These are phyloP conservation scores for Epithele typhae DNA, from an alignment of 768 basidiomycete species.

Conservation along the genomic window DNA sequence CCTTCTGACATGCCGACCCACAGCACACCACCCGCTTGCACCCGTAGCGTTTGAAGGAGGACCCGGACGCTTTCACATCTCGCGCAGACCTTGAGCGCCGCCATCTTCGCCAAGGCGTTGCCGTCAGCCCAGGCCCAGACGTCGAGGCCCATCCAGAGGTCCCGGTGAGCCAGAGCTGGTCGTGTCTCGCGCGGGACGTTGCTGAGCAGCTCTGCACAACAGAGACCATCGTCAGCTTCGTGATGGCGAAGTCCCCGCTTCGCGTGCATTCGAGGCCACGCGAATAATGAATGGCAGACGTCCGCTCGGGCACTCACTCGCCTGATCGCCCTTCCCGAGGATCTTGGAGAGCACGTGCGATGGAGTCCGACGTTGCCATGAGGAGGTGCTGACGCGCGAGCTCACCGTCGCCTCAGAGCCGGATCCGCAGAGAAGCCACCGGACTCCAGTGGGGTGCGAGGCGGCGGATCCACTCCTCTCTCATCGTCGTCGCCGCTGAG, in stretches of 20 bases:
- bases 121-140: conserved; percentile 42
- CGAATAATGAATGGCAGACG: too few relatives aligned
- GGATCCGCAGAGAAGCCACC: conserved; percentile 38
- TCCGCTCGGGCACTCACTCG: conserved; percentile 25
- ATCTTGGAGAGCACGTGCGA: conserved; percentile 36
- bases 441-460: too few relatives aligned
- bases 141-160: conserved; percentile 38
- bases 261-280: not conserved
- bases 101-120: conserved; percentile 29
- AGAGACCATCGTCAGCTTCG: not conserved
- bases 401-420: conserved; percentile 35
- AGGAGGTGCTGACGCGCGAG: conserved; percentile 37
- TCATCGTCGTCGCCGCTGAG: conserved; percentile 8
- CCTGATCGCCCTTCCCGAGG: conserved; percentile 32
- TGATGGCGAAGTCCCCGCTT: not conserved
- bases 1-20: conserved; percentile 26
- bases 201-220: conserved; percentile 28
- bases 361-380: conserved; percentile 31
- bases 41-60: conserved; percentile 38
- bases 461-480: not conserved
- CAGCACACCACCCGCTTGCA: conserved; percentile 33
- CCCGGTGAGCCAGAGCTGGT: conserved; percentile 43
- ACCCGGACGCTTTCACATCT: conserved; percentile 33
- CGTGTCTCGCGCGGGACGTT: conserved; percentile 34
- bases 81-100: conserved; percentile 32